phyloP scores from a whole-genome alignment of 2,329 filamentous ascomycete genomes.

The Neonectria ditissima region DNA sequence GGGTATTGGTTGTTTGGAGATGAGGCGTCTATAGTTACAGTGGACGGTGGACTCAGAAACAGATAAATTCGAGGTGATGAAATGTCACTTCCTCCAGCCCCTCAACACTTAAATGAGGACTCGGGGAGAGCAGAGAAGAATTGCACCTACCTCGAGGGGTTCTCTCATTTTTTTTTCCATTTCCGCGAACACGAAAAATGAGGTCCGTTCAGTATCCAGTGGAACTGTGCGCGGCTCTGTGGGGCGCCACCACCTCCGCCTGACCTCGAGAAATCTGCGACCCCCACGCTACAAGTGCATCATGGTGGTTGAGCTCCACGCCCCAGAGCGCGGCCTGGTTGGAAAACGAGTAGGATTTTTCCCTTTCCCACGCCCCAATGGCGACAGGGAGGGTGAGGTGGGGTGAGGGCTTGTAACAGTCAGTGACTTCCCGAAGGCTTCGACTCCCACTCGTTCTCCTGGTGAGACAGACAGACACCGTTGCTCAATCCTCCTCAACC shows the following conservation, averaged over 20 bases:
- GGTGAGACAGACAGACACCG: not conserved
- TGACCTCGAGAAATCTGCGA: constrained; percentile 27
- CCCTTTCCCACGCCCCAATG: constrained; percentile 7
- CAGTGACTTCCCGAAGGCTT: not conserved
- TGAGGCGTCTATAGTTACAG: no score
- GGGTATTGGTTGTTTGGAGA: not conserved
- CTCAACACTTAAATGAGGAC: not conserved
- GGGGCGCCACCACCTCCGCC: constrained; percentile 21
- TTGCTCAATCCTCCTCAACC: constrained; percentile 3
- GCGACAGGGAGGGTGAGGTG: constrained; percentile 6
- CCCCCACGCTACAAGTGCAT: constrained; percentile 16
- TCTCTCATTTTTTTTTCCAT: constrained; percentile 9
- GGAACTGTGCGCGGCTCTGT: constrained; percentile 19
- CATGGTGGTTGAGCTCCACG: constrained; percentile 17
- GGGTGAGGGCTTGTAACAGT: constrained; percentile 7
- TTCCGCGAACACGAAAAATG: constrained; percentile 4
- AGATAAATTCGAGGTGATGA: not conserved
- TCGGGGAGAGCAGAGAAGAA: not conserved
- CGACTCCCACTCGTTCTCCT: not conserved
- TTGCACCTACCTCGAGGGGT: not conserved
- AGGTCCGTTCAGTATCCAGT: constrained; percentile 19
- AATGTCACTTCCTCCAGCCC: not conserved
- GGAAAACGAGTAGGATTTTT: constrained; percentile 17
- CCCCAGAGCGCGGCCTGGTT: constrained; percentile 2
- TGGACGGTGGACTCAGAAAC: not conserved